Evolutionary conservation across 495 filamentous ascomycete genomes (phyloP), one percentile per base, ranked within the genome.

Genomic region (Durotheca rogersii): DNA sequence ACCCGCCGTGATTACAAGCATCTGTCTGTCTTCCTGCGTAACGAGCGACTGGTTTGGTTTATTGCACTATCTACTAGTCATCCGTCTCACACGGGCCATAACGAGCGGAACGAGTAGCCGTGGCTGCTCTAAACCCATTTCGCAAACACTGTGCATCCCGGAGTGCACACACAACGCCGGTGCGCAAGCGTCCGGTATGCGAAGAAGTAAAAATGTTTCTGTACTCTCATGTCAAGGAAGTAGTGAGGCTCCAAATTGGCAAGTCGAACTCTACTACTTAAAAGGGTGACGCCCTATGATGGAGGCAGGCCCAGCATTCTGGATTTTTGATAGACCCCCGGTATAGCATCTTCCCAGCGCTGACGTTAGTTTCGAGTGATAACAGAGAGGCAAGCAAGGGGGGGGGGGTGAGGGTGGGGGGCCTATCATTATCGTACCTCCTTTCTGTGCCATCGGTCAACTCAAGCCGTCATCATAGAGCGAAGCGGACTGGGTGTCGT

Each of bases 381-480:
- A n/a, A n/a, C n/a, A n/a, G n/a, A n/a, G n/a, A n/a, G n/a, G n/a
- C n/a, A n/a, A n/a, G n/a, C n/a, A n/a, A n/a, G n/a, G n/a, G n/a
- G n/a, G n/a, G n/a, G n/a, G n/a, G n/a, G n/a, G n/a, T n/a, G n/a
- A n/a, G n/a, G n/a, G n/a, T n/a, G n/a, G n/a, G n/a, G n/a, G n/a
- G n/a, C n/a, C n/a, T n/a, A n/a, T n/a, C n/a, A n/a, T n/a, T 9
- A 23, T 58, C 56, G 32, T 41, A 58, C 58, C 55, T 64, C 53
- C 49, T 50, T 62, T 58, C 38, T 39, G 47, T 57, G 45, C 56
- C 47, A 47, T 51, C 38, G 38, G 35, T 57, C 43, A 70, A 76
- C 71, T 79, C 72, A 80, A 80, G 73, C 70, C 72, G 67, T 77
- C 76, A 75, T 79, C 66, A 78, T 70, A 70, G 75, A 74, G 69